Evolutionary conservation across 257 asterid genomes (phyloP).

Genomic region (Solanum ahanhuiri): DNA sequence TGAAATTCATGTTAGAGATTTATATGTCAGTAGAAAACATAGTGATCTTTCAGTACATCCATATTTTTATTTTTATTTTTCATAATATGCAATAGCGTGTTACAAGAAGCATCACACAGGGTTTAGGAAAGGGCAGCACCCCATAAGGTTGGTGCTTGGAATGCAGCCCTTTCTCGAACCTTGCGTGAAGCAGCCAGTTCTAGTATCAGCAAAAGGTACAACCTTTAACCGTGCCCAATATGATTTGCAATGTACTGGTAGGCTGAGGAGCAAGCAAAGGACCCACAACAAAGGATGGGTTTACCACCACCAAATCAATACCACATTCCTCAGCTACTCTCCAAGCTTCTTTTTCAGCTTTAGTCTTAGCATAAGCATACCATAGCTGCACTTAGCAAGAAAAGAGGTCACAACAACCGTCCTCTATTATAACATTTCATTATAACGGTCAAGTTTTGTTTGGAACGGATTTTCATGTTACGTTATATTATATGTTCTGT

Average conservation of each 20-base stretch:
- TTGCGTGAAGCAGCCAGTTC: background rate
- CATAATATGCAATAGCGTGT: background rate
- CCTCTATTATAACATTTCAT: background rate
- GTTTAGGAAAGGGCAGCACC: background rate
- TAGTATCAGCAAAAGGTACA: background rate
- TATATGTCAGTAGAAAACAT: background rate
- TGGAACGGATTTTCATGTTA: background rate
- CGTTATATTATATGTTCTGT: background rate
- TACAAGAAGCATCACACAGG: background rate
- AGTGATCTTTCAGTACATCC: background rate
- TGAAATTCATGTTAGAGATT: constrained; percentile 1
- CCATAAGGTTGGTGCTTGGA: background rate
- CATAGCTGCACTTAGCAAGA: constrained; percentile 47
- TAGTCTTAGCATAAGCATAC: constrained; percentile 87
- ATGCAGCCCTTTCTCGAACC: background rate
- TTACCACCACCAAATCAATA: constrained; percentile 74
- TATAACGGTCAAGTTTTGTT: background rate
- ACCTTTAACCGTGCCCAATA: constrained; percentile 60
- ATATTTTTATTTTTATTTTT: background rate
- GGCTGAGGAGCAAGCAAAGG: constrained; percentile 86
- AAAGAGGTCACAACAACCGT: background rate
- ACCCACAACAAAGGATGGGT: constrained; percentile 80
- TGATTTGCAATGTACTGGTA: constrained; percentile 56
- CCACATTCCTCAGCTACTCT: constrained; percentile 48
- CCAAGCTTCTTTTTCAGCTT: constrained; percentile 85